A percentile compares a stretch with the other conserved stretches of the same genome.
Evolutionary conservation across 306 rosid genomes (phyloP).

Genomic region (Astragalus membranaceus): DNA sequence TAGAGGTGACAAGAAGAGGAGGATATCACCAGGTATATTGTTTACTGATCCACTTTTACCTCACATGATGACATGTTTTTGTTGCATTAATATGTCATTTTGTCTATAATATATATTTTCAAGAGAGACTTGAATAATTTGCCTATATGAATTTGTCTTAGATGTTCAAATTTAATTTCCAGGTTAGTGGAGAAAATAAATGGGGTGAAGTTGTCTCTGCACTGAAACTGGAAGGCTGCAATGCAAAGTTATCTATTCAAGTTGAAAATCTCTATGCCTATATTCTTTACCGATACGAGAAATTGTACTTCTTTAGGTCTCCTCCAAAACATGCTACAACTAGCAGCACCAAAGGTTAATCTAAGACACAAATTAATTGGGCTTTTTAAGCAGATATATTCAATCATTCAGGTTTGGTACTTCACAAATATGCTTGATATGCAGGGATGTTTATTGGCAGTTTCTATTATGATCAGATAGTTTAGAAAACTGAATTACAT

Average conservation of each 20-base stretch:
- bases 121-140: too few relatives aligned
- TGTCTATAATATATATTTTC: too few relatives aligned
- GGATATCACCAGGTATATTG: conserved; percentile 40
- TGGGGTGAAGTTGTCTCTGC: conserved; percentile 39
- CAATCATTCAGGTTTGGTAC: too few relatives aligned
- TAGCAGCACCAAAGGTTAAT: conserved; percentile 14
- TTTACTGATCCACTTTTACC: too few relatives aligned
- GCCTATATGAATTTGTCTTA: background rate
- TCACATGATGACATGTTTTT: too few relatives aligned
- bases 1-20: conserved; percentile 45
- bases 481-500: too few relatives aligned
- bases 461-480: background rate
- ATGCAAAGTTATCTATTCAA: conserved; percentile 21
- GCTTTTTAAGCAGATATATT: background rate
- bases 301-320: too few relatives aligned
- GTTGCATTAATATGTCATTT: too few relatives aligned
- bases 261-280: background rate
- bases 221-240: conserved; percentile 30
- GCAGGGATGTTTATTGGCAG: background rate
- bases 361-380: background rate
- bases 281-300: conserved; percentile 12
- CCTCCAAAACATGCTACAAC: background rate
- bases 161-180: background rate
- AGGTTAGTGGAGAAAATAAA: conserved; percentile 32
- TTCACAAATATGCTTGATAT: too few relatives aligned